Percentiles rank a stretch among this genome's conserved stretches.
Evolutionary conservation across 352 stramenopile genomes (phyloP).

Genomic region (Salisapilia sapeloensis): DNA sequence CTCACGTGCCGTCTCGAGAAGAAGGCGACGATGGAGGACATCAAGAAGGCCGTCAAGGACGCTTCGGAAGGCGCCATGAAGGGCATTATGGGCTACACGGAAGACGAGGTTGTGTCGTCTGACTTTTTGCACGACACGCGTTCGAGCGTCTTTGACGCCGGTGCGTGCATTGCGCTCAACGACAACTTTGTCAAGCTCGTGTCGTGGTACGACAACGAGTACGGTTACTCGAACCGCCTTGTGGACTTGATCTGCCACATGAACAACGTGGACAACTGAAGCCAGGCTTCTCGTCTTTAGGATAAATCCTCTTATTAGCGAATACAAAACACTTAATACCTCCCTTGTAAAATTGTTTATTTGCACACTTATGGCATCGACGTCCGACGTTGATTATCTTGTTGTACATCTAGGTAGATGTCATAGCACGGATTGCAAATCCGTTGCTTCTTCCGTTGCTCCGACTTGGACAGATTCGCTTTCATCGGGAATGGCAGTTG

Average conservation of each 20-base stretch:
- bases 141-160: constrained; percentile 90
- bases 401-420: constrained; percentile 16
- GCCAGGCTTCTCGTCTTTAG: no score
- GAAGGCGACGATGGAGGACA: constrained; percentile 77
- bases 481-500: constrained; percentile 13
- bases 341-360: background rate
- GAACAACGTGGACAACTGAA: constrained; percentile 25
- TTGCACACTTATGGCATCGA: background rate
- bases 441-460: constrained; percentile 38
- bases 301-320: no score
- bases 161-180: constrained; percentile 87
- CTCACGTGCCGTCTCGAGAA: constrained; percentile 82
- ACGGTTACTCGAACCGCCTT: constrained; percentile 85
- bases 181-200: constrained; percentile 95
- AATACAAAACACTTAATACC: background rate
- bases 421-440: constrained; percentile 65
- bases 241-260: constrained; percentile 45
- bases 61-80: constrained; percentile 81
- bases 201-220: constrained; percentile 92
- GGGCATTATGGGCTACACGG: constrained; percentile 85
- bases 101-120: constrained; percentile 83
- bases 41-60: constrained; percentile 83
- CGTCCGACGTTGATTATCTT: no score
- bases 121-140: constrained; percentile 82
- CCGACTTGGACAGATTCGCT: constrained; percentile 18